Evolutionary conservation across 139 green algal species (phyloP).

Genomic region (Eudorina sp.): DNA sequence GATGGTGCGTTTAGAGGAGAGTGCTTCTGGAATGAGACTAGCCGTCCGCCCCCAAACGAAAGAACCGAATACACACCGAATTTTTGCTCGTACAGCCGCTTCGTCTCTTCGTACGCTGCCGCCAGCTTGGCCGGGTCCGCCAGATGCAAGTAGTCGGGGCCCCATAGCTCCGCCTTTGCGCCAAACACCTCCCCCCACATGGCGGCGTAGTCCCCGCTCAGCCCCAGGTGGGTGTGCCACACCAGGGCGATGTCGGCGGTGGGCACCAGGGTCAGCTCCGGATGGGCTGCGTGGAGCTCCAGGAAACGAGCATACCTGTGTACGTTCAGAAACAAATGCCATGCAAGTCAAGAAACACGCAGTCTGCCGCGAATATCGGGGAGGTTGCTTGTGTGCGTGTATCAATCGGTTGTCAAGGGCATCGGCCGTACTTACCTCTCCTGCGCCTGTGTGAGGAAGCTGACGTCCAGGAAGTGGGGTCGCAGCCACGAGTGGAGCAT

Average conservation of each 20-base stretch:
- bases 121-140: not conserved
- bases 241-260: conserved; percentile 33
- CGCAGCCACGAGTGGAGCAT: conserved; percentile 33
- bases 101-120: conserved; percentile 1
- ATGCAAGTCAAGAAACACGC: no score
- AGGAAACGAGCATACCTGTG: conserved; percentile 31
- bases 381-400: not conserved
- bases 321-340: no score
- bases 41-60: not conserved
- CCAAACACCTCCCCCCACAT: not conserved
- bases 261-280: not conserved
- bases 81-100: not conserved
- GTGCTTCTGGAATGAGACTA: not conserved
- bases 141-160: conserved; percentile 21
- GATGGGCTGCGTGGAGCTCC: not conserved
- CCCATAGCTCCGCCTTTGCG: not conserved
- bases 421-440: not conserved
- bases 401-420: not conserved
- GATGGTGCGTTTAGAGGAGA: not conserved
- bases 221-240: conserved; percentile 39
- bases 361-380: no score
- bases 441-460: not conserved
- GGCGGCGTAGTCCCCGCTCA: not conserved
- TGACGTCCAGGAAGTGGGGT: conserved; percentile 18
- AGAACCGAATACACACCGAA: not conserved